These are phyloP conservation scores for Teratosphaeria epicoccoides DNA, from an alignment of 2,329 filamentous ascomycete genomes.

Conservation along the genomic window DNA sequence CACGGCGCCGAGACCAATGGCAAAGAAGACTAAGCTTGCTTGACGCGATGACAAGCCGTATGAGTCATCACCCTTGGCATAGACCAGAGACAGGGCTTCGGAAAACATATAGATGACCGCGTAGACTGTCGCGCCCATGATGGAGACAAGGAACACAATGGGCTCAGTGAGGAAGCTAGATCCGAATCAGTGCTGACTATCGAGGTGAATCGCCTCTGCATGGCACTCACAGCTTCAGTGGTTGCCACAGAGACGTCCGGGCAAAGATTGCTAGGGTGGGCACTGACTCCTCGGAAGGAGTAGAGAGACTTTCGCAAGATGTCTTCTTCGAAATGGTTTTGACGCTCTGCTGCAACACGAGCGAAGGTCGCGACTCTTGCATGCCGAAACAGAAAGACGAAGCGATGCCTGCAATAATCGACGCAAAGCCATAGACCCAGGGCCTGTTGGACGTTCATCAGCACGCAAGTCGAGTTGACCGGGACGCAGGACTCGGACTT, in stretches of 20 bases:
- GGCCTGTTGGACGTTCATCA: background rate
- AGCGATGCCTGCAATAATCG: slow-evolving; percentile 10
- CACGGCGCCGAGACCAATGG: slow-evolving; percentile 26
- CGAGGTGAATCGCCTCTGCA: background rate
- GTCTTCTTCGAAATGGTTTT: slow-evolving; percentile 6
- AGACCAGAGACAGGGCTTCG: slow-evolving; percentile 34
- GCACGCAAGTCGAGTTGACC: background rate
- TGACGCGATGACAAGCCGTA: background rate
- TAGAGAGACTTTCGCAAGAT: slow-evolving; percentile 17
- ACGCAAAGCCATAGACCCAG: slow-evolving; percentile 1
- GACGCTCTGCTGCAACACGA: slow-evolving; percentile 24
- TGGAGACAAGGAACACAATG: background rate
- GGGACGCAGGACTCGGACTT: background rate
- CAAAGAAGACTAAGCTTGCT: slow-evolving; percentile 44
- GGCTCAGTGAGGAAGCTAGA: slow-evolving; percentile 2
- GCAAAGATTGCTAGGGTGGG: background rate
- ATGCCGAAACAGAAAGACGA: slow-evolving; percentile 28
- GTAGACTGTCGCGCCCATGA: slow-evolving; percentile 24
- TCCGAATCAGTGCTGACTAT: background rate
- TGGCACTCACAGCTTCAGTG: background rate
- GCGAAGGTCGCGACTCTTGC: slow-evolving; percentile 36
- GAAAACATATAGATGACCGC: slow-evolving; percentile 42
- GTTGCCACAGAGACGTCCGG: slow-evolving; percentile 1
- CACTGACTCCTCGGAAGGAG: slow-evolving; percentile 7
- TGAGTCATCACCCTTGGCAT: background rate